Base-by-base conservation (phyloP, 2,329 filamentous ascomycete species). In the Exophiala sideris region DNA sequence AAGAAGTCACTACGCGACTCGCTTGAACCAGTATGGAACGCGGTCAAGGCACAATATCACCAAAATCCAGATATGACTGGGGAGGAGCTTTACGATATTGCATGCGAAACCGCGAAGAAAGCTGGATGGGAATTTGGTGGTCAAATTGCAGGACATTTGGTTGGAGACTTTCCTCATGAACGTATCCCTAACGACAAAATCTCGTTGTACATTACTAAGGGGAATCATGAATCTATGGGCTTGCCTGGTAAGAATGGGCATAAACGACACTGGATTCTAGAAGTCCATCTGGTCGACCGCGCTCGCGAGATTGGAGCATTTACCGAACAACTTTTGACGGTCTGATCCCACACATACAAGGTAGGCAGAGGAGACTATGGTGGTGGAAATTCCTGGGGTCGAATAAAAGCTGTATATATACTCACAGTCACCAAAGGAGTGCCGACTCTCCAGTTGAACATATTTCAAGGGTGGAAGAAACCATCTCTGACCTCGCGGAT, bases 161-260 rank as follows among this genome's bases (percentile, higher is more conserved):
- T 79, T 18, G 77, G 76, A 1, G 67, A 67, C n/a, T 79, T 79
- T 48, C 77, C 76, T 4, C 76, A 79, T 58, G 76, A 79, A 63
- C 69, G 76, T 0, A 78, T 79, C 52, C 75, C 76, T 1, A 69
- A 71, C n/a, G 74, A 79, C 59, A 73, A 71, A 65, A 70, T 67
- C 18, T 63, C 64, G 1, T 62, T 77, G 20, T 79, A 78, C 54
- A 76, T 79, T 46, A 72, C 70, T 0, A 64, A 71, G 41, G 75
- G 73, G 0, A 79, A 77, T 58, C 51, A 67, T 9, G 66, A 72
- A n/a, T 61, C 62, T 2, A 78, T 79, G 73, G 65, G 60, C 18
- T 58, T 59, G 3, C 42, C 64, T 3, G 76, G 70, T 2, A 69
- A 70, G 44, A 68, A 77, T 51, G 76, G 76, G 0, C 60, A 69